A percentile compares a stretch with the other conserved stretches of the same genome.
Evolutionary conservation across 495 filamentous ascomycete genomes (phyloP).

Genomic region (Chaetomidium leptoderma): DNA sequence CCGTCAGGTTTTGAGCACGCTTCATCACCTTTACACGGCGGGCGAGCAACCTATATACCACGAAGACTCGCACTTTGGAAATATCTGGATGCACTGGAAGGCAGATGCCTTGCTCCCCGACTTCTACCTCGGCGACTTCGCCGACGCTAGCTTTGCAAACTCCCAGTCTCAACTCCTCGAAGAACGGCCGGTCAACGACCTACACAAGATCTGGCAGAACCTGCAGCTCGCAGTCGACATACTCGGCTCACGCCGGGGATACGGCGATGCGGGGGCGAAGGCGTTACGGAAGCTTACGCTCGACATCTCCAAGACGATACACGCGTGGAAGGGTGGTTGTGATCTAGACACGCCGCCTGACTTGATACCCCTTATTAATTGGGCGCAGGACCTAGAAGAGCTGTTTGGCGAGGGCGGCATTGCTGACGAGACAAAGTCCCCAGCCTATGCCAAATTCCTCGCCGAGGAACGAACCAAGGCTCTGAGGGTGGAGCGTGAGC

Average conservation of each 20-base stretch:
- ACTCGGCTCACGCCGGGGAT: not conserved
- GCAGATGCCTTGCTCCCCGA: not conserved
- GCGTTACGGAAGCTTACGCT: not conserved
- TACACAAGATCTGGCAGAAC: not conserved
- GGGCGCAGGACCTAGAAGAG: not conserved
- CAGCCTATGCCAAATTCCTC: not conserved
- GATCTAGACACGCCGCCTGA: not conserved
- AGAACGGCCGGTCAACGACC: not conserved
- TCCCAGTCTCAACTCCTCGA: no score
- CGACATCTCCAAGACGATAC: no score
- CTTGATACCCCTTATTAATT: not conserved
- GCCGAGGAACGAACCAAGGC: not conserved
- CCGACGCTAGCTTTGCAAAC: not conserved
- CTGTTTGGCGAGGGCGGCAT: not conserved
- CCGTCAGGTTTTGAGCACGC: conserved; percentile 2
- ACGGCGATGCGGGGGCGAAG: not conserved
- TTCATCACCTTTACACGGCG: conserved; percentile 11
- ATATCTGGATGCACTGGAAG: conserved; percentile 6
- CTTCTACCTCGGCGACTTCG: conserved; percentile 13
- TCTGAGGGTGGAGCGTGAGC: not conserved
- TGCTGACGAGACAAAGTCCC: not conserved
- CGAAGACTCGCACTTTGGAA: not conserved
- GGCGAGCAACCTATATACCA: not conserved
- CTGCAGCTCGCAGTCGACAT: not conserved
- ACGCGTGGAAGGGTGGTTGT: no score